These are phyloP conservation scores for Delphinella strobiligena DNA, from an alignment of 2,329 filamentous ascomycete species.

Conservation along the genomic window DNA sequence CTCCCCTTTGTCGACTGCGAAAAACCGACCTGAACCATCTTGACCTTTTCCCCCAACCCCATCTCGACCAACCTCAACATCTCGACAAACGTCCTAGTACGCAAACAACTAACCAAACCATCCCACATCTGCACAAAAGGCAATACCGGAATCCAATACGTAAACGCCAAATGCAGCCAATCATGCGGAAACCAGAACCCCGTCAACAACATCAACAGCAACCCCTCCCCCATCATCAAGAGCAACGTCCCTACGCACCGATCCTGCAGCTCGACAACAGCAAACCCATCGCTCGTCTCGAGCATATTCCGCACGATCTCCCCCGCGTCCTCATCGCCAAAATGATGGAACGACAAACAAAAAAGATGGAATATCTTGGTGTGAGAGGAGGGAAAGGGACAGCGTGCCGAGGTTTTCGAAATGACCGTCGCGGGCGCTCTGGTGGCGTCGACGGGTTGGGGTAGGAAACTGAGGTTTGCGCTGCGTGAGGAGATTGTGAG, in stretches of 20 bases:
- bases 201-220: constrained; percentile 41
- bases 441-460: constrained; percentile 52
- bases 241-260: constrained; percentile 27
- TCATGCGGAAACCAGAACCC: constrained; percentile 42
- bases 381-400: constrained; percentile 1
- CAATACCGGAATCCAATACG: constrained; percentile 53
- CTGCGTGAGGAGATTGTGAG: constrained; percentile 17
- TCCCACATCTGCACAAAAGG: constrained; percentile 59
- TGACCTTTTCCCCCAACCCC: constrained; percentile 32
- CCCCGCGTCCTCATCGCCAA: constrained; percentile 50
- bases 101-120: constrained; percentile 53
- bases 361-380: constrained; percentile 52
- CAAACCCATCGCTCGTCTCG: constrained; percentile 53
- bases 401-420: constrained; percentile 8
- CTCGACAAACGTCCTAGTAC: constrained; percentile 56
- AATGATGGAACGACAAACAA: constrained; percentile 68
- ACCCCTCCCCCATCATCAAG: constrained; percentile 24
- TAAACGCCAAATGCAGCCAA: constrained; percentile 48
- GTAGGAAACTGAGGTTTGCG: constrained; percentile 46
- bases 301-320: constrained; percentile 53
- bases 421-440: constrained; percentile 35
- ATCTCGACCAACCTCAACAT: constrained; percentile 45
- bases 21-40: constrained; percentile 11
- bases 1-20: constrained; percentile 1
- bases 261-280: constrained; percentile 65